Evolutionary conservation across 2,329 filamentous ascomycete genomes (phyloP).

Genomic region (Hirsutella rhossiliensis): DNA sequence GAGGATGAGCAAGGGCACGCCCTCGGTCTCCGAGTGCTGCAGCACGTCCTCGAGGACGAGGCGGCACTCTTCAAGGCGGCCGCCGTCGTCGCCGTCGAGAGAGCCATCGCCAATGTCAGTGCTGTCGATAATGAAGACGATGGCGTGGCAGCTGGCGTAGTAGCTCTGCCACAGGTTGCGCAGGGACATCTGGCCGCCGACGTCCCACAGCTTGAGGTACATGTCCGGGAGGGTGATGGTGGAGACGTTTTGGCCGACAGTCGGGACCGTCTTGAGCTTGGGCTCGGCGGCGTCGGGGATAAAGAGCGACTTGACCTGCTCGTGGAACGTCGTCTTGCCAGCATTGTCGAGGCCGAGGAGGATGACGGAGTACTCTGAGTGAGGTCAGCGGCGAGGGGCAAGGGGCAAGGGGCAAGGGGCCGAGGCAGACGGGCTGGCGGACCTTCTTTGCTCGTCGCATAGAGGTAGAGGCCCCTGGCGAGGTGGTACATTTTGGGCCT

Average conservation of each 20-base stretch:
- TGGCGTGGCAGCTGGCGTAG: constrained; percentile 86
- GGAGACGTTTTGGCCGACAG: constrained; percentile 92
- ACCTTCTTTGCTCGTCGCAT: constrained; percentile 94
- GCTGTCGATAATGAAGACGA: constrained; percentile 95
- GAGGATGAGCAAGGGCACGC: constrained; percentile 81
- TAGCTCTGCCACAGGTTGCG: constrained; percentile 93
- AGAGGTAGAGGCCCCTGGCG: constrained; percentile 84
- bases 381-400: not conserved
- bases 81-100: constrained; percentile 36
- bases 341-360: constrained; percentile 96
- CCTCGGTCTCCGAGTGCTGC: constrained; percentile 75
- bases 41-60: constrained; percentile 84
- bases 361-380: constrained; percentile 85
- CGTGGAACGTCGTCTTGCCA: constrained; percentile 95
- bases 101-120: constrained; percentile 82
- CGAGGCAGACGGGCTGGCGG: not conserved
- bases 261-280: constrained; percentile 81
- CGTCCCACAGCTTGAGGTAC: constrained; percentile 98
- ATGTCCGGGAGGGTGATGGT: constrained; percentile 85
- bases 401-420: not conserved
- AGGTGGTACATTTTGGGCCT: constrained; percentile 72
- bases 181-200: constrained; percentile 83
- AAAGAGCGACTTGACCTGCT: constrained; percentile 88
- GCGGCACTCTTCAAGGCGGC: constrained; percentile 76
- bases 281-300: constrained; percentile 47